These are phyloP conservation scores for Xylaria sp. DNA, from an alignment of 2,329 filamentous ascomycete species.

Conservation along the genomic window DNA sequence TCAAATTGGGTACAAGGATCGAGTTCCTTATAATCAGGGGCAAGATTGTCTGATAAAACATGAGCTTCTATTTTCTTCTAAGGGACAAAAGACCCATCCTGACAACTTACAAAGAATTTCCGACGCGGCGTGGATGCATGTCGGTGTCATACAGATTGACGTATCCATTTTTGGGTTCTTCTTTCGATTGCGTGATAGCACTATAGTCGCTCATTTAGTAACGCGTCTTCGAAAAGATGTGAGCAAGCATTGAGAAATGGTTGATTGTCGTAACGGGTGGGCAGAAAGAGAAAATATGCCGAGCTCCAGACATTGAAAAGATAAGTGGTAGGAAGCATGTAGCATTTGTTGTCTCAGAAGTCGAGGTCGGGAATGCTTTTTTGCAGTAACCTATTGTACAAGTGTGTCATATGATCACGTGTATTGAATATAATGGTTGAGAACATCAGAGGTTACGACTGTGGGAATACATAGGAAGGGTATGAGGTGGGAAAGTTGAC, in stretches of 20 bases:
- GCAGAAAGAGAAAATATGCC: background rate
- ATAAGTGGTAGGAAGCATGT: background rate
- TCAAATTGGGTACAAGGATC: slow-evolving; percentile 78
- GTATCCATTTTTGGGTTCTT: slow-evolving; percentile 42
- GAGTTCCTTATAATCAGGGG: slow-evolving; percentile 69
- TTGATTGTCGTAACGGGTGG: background rate
- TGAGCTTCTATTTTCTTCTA: slow-evolving; percentile 19
- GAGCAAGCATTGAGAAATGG: background rate
- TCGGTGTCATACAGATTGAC: slow-evolving; percentile 64
- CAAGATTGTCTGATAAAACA: slow-evolving; percentile 60
- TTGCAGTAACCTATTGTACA: background rate
- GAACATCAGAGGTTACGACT: background rate
- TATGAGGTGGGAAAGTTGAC: background rate
- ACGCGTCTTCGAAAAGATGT: background rate
- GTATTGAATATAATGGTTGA: background rate
- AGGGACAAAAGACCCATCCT: background rate
- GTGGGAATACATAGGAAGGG: background rate
- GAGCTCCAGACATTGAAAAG: background rate
- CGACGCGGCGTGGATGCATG: slow-evolving; percentile 72
- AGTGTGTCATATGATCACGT: background rate
- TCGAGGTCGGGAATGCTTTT: background rate
- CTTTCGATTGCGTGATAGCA: slow-evolving; percentile 38
- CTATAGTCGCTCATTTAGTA: slow-evolving; percentile 35
- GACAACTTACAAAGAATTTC: slow-evolving; percentile 61
- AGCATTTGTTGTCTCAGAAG: background rate